phyloP scores from a whole-genome alignment of 2,329 filamentous ascomycete species.

The Aspergillus calidoustus region DNA sequence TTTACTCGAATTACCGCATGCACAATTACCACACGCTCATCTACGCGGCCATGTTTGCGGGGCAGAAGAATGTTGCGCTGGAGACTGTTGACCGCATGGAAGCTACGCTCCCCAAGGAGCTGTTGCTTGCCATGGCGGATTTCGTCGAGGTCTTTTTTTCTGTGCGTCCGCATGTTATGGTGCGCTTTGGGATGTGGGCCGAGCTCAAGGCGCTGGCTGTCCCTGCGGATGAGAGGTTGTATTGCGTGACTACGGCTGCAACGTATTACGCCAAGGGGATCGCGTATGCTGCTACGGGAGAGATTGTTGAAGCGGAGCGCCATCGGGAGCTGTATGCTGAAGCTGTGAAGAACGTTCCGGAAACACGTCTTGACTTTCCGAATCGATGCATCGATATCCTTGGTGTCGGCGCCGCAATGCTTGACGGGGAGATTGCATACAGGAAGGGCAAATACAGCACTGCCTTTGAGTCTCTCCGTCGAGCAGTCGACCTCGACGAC shows the following conservation, averaged over 20 bases:
- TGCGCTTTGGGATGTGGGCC: constrained; percentile 75
- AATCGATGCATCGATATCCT: constrained; percentile 69
- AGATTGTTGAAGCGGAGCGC: constrained; percentile 58
- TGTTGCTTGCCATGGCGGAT: constrained; percentile 75
- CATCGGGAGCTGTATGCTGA: constrained; percentile 58
- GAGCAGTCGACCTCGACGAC: constrained; percentile 65
- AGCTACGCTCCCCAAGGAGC: constrained; percentile 65
- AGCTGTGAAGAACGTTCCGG: constrained; percentile 58
- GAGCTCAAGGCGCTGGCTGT: constrained; percentile 63
- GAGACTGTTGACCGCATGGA: constrained; percentile 66
- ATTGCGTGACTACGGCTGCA: constrained; percentile 72
- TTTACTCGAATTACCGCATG: constrained; percentile 76
- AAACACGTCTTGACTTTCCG: constrained; percentile 69
- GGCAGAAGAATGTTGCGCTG: constrained; percentile 65
- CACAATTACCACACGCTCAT: constrained; percentile 77
- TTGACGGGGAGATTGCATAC: constrained; percentile 76
- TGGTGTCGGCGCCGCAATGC: constrained; percentile 64
- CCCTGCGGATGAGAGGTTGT: constrained; percentile 64
- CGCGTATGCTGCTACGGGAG: constrained; percentile 64
- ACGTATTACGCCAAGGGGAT: constrained; percentile 70
- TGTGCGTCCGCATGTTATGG: constrained; percentile 69
- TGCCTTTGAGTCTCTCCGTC: constrained; percentile 64
- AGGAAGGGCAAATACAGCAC: constrained; percentile 40
- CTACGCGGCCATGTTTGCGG: constrained; percentile 79
- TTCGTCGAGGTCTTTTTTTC: constrained; percentile 74